Evolutionary conservation across 2,329 filamentous ascomycete species (phyloP).

Genomic region (Botryotinia globosa): DNA sequence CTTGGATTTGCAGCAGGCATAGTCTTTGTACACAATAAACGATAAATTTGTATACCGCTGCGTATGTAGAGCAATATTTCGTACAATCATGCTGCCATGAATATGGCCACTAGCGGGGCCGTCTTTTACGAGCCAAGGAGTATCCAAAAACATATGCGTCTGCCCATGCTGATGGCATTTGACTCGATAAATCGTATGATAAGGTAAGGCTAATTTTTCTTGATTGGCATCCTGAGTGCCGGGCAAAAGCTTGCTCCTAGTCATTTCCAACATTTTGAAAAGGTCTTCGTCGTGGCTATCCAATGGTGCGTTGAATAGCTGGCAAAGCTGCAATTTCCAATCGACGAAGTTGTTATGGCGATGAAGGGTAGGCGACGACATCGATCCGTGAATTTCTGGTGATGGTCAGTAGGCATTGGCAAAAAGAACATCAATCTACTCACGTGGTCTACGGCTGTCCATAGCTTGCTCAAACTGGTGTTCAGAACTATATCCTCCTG

Average conservation of each 20-base stretch:
- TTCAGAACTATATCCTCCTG: slow-evolving; percentile 13
- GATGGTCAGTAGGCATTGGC: not conserved
- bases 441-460: slow-evolving; percentile 14
- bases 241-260: slow-evolving; percentile 9
- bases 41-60: slow-evolving; percentile 11
- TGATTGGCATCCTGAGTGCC: not conserved
- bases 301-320: slow-evolving; percentile 16
- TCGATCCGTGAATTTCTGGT: slow-evolving; percentile 13
- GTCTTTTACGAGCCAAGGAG: slow-evolving; percentile 10
- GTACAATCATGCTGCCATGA: slow-evolving; percentile 16
- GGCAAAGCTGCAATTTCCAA: slow-evolving; percentile 19
- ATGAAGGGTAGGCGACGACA: slow-evolving; percentile 15
- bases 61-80: slow-evolving; percentile 15
- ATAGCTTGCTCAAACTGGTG: slow-evolving; percentile 17
- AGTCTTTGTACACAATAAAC: slow-evolving; percentile 18
- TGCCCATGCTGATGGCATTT: slow-evolving; percentile 7
- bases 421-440: not conserved
- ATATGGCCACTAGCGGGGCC: not conserved
- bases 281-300: slow-evolving; percentile 19
- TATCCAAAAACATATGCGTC: slow-evolving; percentile 17
- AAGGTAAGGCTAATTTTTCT: slow-evolving; percentile 15
- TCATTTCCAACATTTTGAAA: slow-evolving; percentile 18
- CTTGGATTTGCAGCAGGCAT: slow-evolving; percentile 7
- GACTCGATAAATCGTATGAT: slow-evolving; percentile 20
- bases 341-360: slow-evolving; percentile 12